A percentile compares a stretch with the other conserved stretches of the same genome.
Evolutionary conservation across 139 green algal species (phyloP).

Genomic region (Pseudopediastrum boryanum): DNA sequence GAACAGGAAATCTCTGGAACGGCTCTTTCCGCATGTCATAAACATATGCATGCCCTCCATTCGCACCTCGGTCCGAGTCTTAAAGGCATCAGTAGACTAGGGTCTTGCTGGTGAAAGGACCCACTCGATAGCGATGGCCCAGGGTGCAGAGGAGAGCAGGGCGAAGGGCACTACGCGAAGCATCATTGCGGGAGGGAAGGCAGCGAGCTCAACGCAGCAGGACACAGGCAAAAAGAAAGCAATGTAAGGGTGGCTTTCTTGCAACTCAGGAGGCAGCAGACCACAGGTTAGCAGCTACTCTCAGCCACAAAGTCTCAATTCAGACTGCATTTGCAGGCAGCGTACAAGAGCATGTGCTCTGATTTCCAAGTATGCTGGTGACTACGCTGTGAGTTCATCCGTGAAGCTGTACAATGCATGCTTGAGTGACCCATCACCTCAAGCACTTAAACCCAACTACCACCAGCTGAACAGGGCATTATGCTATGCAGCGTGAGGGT

Average conservation of each 20-base stretch:
- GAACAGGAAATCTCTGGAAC: too few species aligned
- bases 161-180: too few species aligned
- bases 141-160: too few species aligned
- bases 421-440: not conserved
- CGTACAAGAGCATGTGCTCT: slow-evolving; percentile 9
- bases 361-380: slow-evolving; percentile 16
- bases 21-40: too few species aligned
- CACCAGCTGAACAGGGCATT: not conserved
- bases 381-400: slow-evolving; percentile 16
- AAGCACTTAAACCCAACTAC: not conserved
- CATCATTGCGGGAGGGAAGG: too few species aligned
- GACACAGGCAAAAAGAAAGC: slow-evolving; percentile 19
- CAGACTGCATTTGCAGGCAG: slow-evolving; percentile 10
- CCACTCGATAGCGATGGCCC: too few species aligned
- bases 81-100: too few species aligned
- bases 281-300: not conserved
- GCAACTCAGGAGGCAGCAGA: not conserved
- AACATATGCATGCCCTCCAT: too few species aligned
- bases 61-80: too few species aligned
- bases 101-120: too few species aligned
- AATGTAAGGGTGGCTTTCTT: not conserved
- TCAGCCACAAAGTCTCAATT: not conserved
- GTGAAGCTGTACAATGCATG: not conserved
- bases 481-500: slow-evolving; percentile 22
- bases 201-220: too few species aligned